Evolutionary conservation across 2,329 filamentous ascomycete species (phyloP).

Genomic region (Sporothrix variecibatus): DNA sequence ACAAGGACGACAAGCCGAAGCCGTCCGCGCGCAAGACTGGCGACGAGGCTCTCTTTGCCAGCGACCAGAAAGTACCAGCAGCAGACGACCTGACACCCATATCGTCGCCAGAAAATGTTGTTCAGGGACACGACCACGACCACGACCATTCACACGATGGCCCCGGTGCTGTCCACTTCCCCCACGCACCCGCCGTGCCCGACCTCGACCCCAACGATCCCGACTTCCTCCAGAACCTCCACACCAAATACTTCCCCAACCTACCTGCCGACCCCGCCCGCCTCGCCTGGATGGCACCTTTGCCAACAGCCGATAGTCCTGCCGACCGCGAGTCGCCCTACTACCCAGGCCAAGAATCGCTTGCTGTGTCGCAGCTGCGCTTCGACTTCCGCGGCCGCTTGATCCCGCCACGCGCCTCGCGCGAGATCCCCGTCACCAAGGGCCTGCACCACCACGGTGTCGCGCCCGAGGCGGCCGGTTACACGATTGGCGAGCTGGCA

Average conservation of each 20-base stretch:
- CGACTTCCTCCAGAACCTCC: conserved; percentile 79
- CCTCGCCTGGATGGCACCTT: conserved; percentile 84
- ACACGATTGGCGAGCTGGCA: conserved; percentile 85
- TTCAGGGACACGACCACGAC: conserved; percentile 23
- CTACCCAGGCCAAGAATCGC: conserved; percentile 70
- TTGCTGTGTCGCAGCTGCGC: conserved; percentile 76
- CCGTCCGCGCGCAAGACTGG: neutral
- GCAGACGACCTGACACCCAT: conserved; percentile 46
- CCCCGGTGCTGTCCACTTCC: conserved; percentile 59
- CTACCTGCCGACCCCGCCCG: conserved; percentile 82
- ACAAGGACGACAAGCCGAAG: conserved; percentile 7
- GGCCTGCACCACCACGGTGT: conserved; percentile 93
- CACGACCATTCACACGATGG: conserved; percentile 27
- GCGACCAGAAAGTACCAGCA: conserved; percentile 38
- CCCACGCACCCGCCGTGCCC: conserved; percentile 54
- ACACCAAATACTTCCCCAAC: conserved; percentile 90
- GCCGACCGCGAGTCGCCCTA: conserved; percentile 75
- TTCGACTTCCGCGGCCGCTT: conserved; percentile 86
- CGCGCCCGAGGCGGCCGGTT: conserved; percentile 90
- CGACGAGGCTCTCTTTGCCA: neutral
- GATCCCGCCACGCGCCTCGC: conserved; percentile 72
- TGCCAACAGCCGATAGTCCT: conserved; percentile 63
- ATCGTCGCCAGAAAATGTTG: conserved; percentile 32
- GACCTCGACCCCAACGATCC: conserved; percentile 82
- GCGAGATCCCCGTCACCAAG: conserved; percentile 71